A percentile compares a stretch with the other conserved stretches of the same genome.
Evolutionary conservation across 1,139 yeast genomes (phyloP).

Genomic region (Geotrichum cucujoidarum): DNA sequence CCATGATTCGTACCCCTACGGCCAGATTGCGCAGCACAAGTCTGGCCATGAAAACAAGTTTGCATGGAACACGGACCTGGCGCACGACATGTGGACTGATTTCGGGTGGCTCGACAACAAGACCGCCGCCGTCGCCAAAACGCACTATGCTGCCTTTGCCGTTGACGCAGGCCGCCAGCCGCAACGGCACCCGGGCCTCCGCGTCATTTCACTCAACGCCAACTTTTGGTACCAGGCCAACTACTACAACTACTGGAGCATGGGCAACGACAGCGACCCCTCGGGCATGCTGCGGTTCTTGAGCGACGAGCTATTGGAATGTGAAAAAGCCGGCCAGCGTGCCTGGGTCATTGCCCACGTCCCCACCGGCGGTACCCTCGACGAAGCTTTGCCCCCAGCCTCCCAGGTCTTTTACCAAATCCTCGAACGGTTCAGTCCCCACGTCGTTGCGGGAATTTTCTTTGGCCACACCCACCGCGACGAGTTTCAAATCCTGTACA

Average conservation of each 20-base stretch:
- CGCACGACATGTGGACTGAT: conserved; percentile 52
- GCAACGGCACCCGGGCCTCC: conserved; percentile 52
- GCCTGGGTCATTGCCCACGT: conserved; percentile 73
- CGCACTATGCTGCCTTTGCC: conserved; percentile 61
- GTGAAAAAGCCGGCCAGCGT: conserved; percentile 53
- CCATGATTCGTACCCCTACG: conserved; percentile 70
- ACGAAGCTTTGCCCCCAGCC: conserved; percentile 58
- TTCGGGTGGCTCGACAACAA: conserved; percentile 31
- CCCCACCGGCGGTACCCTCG: conserved; percentile 46
- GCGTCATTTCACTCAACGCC: conserved; percentile 60
- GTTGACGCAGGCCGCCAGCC: conserved; percentile 45
- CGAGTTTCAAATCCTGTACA: conserved; percentile 56
- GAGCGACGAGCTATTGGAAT: conserved; percentile 54
- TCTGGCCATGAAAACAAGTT: conserved; percentile 48
- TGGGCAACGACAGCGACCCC: conserved; percentile 50
- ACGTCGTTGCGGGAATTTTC: conserved; percentile 63
- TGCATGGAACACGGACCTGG: conserved; percentile 55
- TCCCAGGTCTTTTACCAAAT: conserved; percentile 55
- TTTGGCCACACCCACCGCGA: conserved; percentile 72
- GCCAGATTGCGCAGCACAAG: conserved; percentile 55
- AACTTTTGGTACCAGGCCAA: conserved; percentile 63
- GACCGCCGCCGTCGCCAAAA: conserved; percentile 29
- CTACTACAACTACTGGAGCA: conserved; percentile 56
- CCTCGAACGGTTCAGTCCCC: conserved; percentile 62
- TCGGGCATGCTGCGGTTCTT: conserved; percentile 63